A percentile compares a stretch with the other conserved stretches of the same genome.
phyloP scores from a whole-genome alignment of 495 filamentous ascomycete species.

The Saxophila tyrrhenica region DNA sequence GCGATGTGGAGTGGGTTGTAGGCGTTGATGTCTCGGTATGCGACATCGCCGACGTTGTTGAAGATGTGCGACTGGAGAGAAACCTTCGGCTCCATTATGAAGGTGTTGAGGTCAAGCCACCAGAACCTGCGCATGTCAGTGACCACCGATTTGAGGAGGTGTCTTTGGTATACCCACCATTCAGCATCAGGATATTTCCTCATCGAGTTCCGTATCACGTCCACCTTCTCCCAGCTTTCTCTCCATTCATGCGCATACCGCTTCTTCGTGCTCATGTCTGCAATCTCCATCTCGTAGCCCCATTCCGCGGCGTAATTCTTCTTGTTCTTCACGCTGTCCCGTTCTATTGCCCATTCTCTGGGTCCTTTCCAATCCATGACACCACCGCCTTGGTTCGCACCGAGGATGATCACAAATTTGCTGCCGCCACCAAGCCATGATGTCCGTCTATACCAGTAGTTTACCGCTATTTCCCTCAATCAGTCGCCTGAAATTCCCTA shows the following conservation, averaged over 20 bases:
- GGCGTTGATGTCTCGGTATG: slow-evolving; percentile 91
- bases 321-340: slow-evolving; percentile 93
- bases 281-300: slow-evolving; percentile 93
- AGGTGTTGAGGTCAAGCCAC: slow-evolving; percentile 98
- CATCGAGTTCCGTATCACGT: slow-evolving; percentile 83
- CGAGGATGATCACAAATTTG: slow-evolving; percentile 89
- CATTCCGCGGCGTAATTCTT: slow-evolving; percentile 72
- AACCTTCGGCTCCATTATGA: slow-evolving; percentile 91
- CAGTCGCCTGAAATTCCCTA: background rate
- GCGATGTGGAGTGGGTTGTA: slow-evolving; percentile 93
- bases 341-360: slow-evolving; percentile 94
- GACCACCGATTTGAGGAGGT: slow-evolving; percentile 11
- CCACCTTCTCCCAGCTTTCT: slow-evolving; percentile 98
- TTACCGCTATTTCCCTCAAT: slow-evolving; percentile 28
- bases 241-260: slow-evolving; percentile 98
- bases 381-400: slow-evolving; percentile 86
- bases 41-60: slow-evolving; percentile 57
- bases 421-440: slow-evolving; percentile 63
- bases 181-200: slow-evolving; percentile 90
- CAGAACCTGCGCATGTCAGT: slow-evolving; percentile 87
- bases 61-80: slow-evolving; percentile 88
- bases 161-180: slow-evolving; percentile 56
- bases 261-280: slow-evolving; percentile 97
- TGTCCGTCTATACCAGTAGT: slow-evolving; percentile 43
- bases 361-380: slow-evolving; percentile 99